phyloP scores from a whole-genome alignment of 2,329 filamentous ascomycete genomes.

The Ceratocystiopsis minuta region DNA sequence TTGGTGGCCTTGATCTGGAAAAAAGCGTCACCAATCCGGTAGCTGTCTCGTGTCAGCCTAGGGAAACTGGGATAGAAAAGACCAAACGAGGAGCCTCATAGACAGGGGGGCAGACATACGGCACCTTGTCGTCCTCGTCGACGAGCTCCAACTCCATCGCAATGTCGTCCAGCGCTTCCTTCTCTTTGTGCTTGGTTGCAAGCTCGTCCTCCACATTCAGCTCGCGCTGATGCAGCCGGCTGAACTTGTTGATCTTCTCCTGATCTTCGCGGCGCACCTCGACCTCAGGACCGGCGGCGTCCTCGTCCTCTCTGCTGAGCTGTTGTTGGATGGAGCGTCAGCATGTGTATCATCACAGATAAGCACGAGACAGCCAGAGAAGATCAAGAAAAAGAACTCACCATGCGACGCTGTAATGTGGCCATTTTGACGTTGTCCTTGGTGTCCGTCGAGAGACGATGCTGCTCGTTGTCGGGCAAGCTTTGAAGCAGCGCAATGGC shows the following conservation, averaged over 20 bases:
- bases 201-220: conserved; percentile 62
- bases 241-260: conserved; percentile 98
- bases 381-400: not conserved
- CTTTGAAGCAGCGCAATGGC: too few species aligned
- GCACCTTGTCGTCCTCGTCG: conserved; percentile 71
- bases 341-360: too few species aligned
- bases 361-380: not conserved
- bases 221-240: conserved; percentile 78
- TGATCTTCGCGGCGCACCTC: conserved; percentile 94
- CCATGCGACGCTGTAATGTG: too few species aligned
- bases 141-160: conserved; percentile 63
- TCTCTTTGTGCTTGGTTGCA: conserved; percentile 82
- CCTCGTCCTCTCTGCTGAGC: conserved; percentile 91
- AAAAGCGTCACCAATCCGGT: conserved; percentile 94
- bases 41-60: conserved; percentile 32
- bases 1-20: conserved; percentile 69
- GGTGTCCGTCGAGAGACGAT: too few species aligned
- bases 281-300: conserved; percentile 58
- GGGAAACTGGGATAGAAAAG: too few species aligned
- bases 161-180: conserved; percentile 91
- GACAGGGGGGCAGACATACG: conserved; percentile 35
- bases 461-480: too few species aligned
- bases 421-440: too few species aligned
- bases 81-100: not conserved
- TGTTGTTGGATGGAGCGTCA: conserved; percentile 19